Base-by-base conservation (phyloP, 805 yeast genomes). In the Diddensiella santjacobensis region DNA sequence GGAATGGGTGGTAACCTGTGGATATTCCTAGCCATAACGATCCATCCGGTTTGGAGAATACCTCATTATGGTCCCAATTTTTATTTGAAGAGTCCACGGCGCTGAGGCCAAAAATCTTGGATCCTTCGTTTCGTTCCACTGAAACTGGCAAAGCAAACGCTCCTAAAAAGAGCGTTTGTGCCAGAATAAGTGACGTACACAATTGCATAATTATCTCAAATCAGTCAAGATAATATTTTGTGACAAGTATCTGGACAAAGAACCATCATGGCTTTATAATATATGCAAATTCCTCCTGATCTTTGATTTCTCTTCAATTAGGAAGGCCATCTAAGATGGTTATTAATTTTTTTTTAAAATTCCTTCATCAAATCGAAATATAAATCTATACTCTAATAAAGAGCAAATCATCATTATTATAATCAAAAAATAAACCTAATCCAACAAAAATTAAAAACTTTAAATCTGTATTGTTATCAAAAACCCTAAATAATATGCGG, bases 161-260 rank as follows among this genome's bases (percentile, higher is more conserved):
- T 11, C 41, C 50, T 6, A 47, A 23, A 8, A 45, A 33, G 31
- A 51, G 36, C 22, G 44, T 40, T 40, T 51, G 55, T n/a, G 42
- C 38, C 26, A 48, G 40, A 5, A 51, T 35, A 20, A 45, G 42
- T 26, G 50, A 51, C 20, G 37, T 40, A 20, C 22, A 29, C 29
- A 42, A 41, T 36, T 48, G 48, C 51, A 44, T 51, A 17, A 19
- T 8, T 26, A 26, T 8, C 13, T 26, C 8, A 8, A 8, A 26
- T 26, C 31, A n/a, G n/a, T 13, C 31, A 26, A 13, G 31, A 8
- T 26, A 13, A 26, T 26, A 13, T 26, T 26, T 26, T 13, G 8
- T 26, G 31, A 8, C n/a, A n/a, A 26, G 31, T 26, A 26, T 26
- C 31, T 26, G 13, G 31, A 26, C 8, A 13, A 26, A 33, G 23